These are phyloP conservation scores for Mycosphaerella sp. DNA, from an alignment of 2,329 filamentous ascomycete genomes.

Conservation along the genomic window DNA sequence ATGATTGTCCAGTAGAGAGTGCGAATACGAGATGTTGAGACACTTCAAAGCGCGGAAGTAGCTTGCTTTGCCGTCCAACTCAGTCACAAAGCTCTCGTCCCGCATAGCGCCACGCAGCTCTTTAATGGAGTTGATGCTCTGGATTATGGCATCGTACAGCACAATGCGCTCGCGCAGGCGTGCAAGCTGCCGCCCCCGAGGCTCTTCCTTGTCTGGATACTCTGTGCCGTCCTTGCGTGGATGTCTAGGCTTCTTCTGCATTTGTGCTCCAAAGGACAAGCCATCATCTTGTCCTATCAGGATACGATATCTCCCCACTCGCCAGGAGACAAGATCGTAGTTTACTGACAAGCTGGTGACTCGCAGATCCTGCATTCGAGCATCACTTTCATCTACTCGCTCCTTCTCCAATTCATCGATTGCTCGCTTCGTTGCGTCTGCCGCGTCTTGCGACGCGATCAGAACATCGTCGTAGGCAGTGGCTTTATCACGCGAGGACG, in stretches of 20 bases:
- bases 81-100: slow-evolving; percentile 67
- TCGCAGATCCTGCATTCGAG: slow-evolving; percentile 84
- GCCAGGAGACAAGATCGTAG: slow-evolving; percentile 90
- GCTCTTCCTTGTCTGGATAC: slow-evolving; percentile 52
- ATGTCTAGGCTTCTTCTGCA: slow-evolving; percentile 50
- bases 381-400: slow-evolving; percentile 74
- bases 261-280: slow-evolving; percentile 49
- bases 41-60: slow-evolving; percentile 92
- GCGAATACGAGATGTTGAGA: slow-evolving; percentile 77
- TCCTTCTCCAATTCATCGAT: slow-evolving; percentile 86
- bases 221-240: slow-evolving; percentile 46
- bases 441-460: slow-evolving; percentile 83
- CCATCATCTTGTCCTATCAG: slow-evolving; percentile 80
- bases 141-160: slow-evolving; percentile 82
- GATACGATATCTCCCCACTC: slow-evolving; percentile 86
- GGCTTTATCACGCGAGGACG: slow-evolving; percentile 58
- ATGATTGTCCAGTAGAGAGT: slow-evolving; percentile 65
- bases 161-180: slow-evolving; percentile 80
- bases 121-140: slow-evolving; percentile 84
- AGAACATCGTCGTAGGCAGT: slow-evolving; percentile 88
- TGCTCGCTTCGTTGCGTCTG: slow-evolving; percentile 85
- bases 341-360: slow-evolving; percentile 90
- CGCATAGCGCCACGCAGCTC: slow-evolving; percentile 85
- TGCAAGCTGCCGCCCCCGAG: slow-evolving; percentile 67
- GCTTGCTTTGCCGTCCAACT: slow-evolving; percentile 68